Evolutionary conservation across 768 basidiomycete species (phyloP), one percentile per base, ranked within the genome.

Genomic region (Flagelloscypha sp.): DNA sequence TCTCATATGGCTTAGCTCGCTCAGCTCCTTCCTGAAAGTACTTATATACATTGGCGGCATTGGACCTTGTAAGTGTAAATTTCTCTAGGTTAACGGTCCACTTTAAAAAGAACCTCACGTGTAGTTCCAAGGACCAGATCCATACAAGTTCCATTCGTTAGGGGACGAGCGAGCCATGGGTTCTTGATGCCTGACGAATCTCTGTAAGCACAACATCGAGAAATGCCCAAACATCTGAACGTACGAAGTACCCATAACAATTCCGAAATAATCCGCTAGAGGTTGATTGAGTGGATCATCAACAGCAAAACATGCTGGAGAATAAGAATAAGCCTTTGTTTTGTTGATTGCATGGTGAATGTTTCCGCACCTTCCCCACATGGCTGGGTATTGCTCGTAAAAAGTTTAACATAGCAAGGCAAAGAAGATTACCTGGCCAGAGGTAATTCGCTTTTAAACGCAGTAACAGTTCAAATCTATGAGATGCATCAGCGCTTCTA

Each of bases 161-260:
- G 81, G 79, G 2, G 74, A 76, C 22, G 77, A 76, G 15, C 80
- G 72, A 64, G 76, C 73, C 76, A 83, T 81, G 7, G 82, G 81
- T 47, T 84, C 81, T 52, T 84, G 73, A 49, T 82, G 78, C 54
- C 73, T n/a, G n/a, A n/a, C n/a, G n/a, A n/a, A n/a, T n/a, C n/a
- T n/a, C n/a, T n/a, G n/a, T n/a, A n/a, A n/a, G n/a, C n/a, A n/a
- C n/a, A n/a, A n/a, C n/a, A n/a, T n/a, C n/a, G n/a, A n/a, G n/a
- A n/a, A n/a, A n/a, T n/a, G n/a, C n/a, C n/a, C n/a, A n/a, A n/a
- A n/a, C n/a, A n/a, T n/a, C n/a, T n/a, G n/a, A n/a, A n/a, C n/a
- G n/a, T n/a, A n/a, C n/a, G n/a, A 78, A 2, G 81, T 80, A 30
- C 81, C 77, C 76, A 82, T 82, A 22, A 76, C 79, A 29, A 83